Evolutionary conservation across 2,329 filamentous ascomycete species (phyloP), one percentile per base, ranked within the genome.

Genomic region (Pseudogymnoascus sp.): DNA sequence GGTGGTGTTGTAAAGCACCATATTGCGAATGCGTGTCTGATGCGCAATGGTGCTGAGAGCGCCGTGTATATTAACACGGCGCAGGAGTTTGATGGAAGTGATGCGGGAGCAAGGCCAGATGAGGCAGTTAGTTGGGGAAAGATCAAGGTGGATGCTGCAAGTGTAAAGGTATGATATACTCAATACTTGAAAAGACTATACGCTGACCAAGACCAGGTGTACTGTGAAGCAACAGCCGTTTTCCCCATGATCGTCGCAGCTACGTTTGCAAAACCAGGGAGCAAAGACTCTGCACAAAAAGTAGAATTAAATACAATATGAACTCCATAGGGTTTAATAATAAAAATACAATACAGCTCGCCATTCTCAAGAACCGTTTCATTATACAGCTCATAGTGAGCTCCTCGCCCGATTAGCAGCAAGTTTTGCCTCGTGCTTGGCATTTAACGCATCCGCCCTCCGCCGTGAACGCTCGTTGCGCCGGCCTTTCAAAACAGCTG

Each of bases 51-150:
- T 1, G 95, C 95, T 15, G 95, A 99, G 75, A 93, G 90, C 66
- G 95, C 95, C 1, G 95, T 99, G 1, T 99, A 96, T 74, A 91
- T 99, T 76, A 99, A 99, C 76, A 99, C 95, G 1, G 95, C 87
- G 0, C 92, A 97, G 75, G 95, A 99, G 74, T 99, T 97, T 73
- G 95, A 99, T 74, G 95, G 95, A 2, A 97, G 92, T 70, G 95
- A 99, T 77, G 93, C 95, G 0, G 95, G 95, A 1, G 95, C 95
- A 3, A 82, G 95, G 63, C 95, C 95, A 4, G 95, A 99, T 71
- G 95, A 99, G 78, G 95, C 95, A 4, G 90, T 99, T 15, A 97
- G 93, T 66, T 99, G 95, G 95, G 95, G 95, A 2, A 99, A 99
- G 81, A 97, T 99, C 76, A 97, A 96, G 76, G 81, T 87, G 44